Base-by-base conservation (phyloP, 2,329 filamentous ascomycete genomes). In the Taxawa tesnikishii region DNA sequence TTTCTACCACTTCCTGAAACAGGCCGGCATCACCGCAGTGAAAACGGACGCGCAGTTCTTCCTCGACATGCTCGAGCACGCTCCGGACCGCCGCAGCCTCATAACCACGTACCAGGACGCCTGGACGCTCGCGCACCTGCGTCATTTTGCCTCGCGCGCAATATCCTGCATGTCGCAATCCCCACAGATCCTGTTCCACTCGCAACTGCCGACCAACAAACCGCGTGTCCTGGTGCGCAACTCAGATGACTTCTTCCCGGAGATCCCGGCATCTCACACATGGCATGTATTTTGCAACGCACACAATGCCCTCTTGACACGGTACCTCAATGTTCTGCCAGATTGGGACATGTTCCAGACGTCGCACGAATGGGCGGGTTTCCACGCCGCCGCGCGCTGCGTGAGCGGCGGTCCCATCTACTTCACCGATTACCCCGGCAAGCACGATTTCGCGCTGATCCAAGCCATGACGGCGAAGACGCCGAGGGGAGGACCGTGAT, bases 231-330 rank as follows among this genome's bases (percentile, higher is more conserved):
- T 87, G 0, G 70, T 85, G 12, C 79, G 90, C 28, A 96, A 92
- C 57, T 92, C 83, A 1, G 87, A 78, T 39, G 82, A 96, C 56
- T 98, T 87, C 65, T 94, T 92, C 54, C 90, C 90, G 0, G 73
- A 85, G 27, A 70, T 85, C 4, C 72, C 78, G 0, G 70, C 74
- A 0, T 84, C 80, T 5, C 90, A 98, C 40, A 73, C 87, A 0
- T 98, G 90, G 88, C 90, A 98, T 54, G 70, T 96, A 21, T 98
- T 92, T 65, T 75, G 79, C 41, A 98, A 96, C 50, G 88, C 88
- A 0, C 82, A 94, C 56, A 94, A 93, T 51, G 68, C 74, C 18
- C 65, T 96, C 1, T 63, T 96, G 10, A 87, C 80, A 2, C 76
- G 83, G 40, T 79, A 90, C 48, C 65, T 96, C 18, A 94, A 94